Conservation (phyloP, 1,139 yeast species). For the Debaryomycetaceae sp. region DNA sequence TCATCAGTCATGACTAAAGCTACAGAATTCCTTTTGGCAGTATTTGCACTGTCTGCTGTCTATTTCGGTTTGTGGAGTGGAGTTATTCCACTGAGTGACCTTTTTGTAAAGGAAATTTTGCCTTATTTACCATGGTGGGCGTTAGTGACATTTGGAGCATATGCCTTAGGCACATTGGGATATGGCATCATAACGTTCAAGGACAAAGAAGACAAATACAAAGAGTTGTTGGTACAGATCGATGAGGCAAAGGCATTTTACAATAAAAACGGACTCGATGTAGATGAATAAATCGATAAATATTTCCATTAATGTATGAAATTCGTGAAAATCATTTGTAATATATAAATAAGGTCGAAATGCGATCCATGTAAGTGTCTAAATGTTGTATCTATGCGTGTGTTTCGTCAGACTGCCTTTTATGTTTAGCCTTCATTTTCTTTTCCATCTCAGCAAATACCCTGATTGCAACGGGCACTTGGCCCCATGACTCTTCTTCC, state of each 20-base stretch:
- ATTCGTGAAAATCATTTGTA: not conserved
- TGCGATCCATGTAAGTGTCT: not conserved
- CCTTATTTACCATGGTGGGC: conserved; percentile 74
- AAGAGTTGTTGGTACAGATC: conserved; percentile 61
- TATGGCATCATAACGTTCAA: conserved; percentile 70
- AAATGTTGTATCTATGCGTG: not conserved
- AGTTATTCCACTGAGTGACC: conserved; percentile 53
- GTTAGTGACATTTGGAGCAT: conserved; percentile 67
- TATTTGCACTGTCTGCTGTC: conserved; percentile 47
- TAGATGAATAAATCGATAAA: conserved; percentile 22
- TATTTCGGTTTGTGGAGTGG: conserved; percentile 55
- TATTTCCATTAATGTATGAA: conserved; percentile 1
- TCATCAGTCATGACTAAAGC: conserved; percentile 59
- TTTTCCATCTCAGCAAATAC: conserved; percentile 85
- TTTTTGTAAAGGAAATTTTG: conserved; percentile 51
- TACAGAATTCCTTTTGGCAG: conserved; percentile 52
- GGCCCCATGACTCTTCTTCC: conserved; percentile 52
- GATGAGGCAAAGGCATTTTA: conserved; percentile 64
- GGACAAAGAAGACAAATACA: conserved; percentile 68
- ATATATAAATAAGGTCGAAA: not conserved
- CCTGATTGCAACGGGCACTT: conserved; percentile 69
- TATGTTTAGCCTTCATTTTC: conserved; percentile 45
- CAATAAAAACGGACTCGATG: conserved; percentile 53
- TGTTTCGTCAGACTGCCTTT: conserved; percentile 1
- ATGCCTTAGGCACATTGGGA: conserved; percentile 69